These are phyloP conservation scores for Globisporangium paddicum DNA, from an alignment of 352 stramenopile genomes.

Conservation along the genomic window DNA sequence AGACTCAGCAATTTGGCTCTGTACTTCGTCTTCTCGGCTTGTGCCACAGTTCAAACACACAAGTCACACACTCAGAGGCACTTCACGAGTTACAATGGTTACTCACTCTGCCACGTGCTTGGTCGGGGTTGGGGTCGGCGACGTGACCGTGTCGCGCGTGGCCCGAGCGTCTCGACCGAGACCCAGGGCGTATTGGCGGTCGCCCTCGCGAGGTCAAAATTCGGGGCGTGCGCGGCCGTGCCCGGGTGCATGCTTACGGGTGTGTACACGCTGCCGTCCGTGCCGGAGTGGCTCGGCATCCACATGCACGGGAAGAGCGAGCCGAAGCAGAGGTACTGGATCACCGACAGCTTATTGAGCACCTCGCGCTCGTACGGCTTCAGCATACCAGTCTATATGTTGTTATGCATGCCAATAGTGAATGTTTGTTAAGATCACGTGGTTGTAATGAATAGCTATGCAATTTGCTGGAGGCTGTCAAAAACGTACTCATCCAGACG, in stretches of 20 bases:
- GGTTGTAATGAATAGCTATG: slow-evolving; percentile 14
- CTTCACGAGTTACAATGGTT: not conserved
- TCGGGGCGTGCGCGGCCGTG: slow-evolving; percentile 54
- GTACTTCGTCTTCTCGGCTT: not conserved
- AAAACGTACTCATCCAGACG: slow-evolving; percentile 88
- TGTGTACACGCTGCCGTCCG: slow-evolving; percentile 37
- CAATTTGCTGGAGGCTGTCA: slow-evolving; percentile 10
- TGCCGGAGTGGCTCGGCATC: slow-evolving; percentile 47
- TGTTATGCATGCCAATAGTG: not conserved
- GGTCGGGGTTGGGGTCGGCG: slow-evolving; percentile 20
- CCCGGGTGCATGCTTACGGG: slow-evolving; percentile 39
- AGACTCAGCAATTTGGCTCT: not conserved
- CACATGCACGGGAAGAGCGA: slow-evolving; percentile 88
- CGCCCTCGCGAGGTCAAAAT: slow-evolving; percentile 58
- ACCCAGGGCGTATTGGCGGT: slow-evolving; percentile 68
- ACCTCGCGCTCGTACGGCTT: slow-evolving; percentile 95
- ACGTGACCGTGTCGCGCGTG: slow-evolving; percentile 46
- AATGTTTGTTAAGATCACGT: slow-evolving; percentile 7
- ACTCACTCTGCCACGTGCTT: slow-evolving; percentile 8
- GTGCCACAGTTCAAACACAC: not conserved
- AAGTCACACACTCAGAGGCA: not conserved
- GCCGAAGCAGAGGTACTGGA: slow-evolving; percentile 98
- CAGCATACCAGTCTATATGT: slow-evolving; percentile 73
- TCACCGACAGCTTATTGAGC: slow-evolving; percentile 96
- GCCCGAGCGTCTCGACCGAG: slow-evolving; percentile 44